A percentile compares a stretch with the other conserved stretches of the same genome.
Conservation (phyloP, 2,329 filamentous ascomycete genomes). For the Botryotinia globosa region DNA sequence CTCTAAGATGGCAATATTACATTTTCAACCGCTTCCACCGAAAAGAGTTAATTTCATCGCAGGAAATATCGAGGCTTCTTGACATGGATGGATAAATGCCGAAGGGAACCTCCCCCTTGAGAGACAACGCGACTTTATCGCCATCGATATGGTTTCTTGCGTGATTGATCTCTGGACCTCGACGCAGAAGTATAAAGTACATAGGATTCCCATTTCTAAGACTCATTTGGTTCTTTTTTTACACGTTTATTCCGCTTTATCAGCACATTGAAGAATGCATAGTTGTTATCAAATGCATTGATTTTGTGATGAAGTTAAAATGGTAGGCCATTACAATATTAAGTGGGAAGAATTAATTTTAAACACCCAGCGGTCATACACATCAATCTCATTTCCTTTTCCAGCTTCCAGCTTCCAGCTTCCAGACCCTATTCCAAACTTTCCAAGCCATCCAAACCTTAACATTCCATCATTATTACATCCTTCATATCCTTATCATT, state of each 20-base stretch:
- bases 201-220: neutral
- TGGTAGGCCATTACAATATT: constrained; percentile 6
- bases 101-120: neutral
- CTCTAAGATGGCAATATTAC: neutral
- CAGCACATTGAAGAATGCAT: neutral
- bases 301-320: neutral
- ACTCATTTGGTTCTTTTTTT: neutral
- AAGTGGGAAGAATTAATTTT: constrained; percentile 10
- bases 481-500: neutral
- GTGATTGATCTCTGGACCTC: neutral
- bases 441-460: neutral
- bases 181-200: neutral
- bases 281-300: neutral
- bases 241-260: neutral
- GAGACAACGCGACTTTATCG: neutral
- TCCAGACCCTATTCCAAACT: neutral
- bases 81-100: neutral
- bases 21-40: neutral
- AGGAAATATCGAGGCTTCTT: neutral
- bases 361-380: neutral
- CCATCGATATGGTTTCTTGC: neutral
- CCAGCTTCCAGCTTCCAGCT: neutral
- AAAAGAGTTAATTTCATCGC: neutral
- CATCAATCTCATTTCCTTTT: neutral
- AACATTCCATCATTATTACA: constrained; percentile 8